Conservation (phyloP, 2,329 filamentous ascomycete genomes). For the Pseudogymnoascus sp. region DNA sequence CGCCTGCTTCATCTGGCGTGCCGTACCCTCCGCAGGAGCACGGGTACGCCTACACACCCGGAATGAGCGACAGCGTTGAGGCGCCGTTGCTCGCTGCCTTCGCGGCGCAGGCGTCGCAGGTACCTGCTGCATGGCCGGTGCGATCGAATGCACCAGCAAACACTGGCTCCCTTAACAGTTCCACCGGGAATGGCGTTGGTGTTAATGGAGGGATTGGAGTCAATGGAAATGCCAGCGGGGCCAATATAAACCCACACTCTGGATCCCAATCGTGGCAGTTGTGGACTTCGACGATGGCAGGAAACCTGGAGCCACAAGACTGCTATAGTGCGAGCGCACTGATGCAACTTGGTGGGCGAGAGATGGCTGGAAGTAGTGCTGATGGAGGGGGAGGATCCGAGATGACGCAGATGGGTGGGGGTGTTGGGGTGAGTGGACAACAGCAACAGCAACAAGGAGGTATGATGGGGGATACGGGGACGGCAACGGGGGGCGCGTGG, state of each 20-base stretch:
- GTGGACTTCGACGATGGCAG: slow-evolving; percentile 25
- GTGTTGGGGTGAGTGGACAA: background rate
- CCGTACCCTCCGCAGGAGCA: slow-evolving; percentile 21
- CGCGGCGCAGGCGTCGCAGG: slow-evolving; percentile 24
- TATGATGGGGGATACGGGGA: slow-evolving; percentile 8
- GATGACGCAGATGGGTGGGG: slow-evolving; percentile 7
- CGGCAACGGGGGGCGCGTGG: slow-evolving; percentile 15
- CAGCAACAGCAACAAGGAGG: background rate
- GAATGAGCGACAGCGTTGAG: slow-evolving; percentile 17
- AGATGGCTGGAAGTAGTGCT: slow-evolving; percentile 12
- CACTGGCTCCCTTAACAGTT: background rate
- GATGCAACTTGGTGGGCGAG: slow-evolving; percentile 25
- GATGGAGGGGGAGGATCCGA: slow-evolving; percentile 11
- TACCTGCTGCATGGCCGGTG: slow-evolving; percentile 25
- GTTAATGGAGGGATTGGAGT: background rate
- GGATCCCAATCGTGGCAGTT: slow-evolving; percentile 27
- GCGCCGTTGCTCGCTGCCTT: slow-evolving; percentile 23
- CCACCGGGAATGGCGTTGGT: background rate
- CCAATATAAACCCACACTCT: slow-evolving; percentile 11
- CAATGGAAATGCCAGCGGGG: background rate
- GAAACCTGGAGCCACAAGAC: slow-evolving; percentile 26
- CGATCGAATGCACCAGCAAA: slow-evolving; percentile 10
- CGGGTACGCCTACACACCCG: slow-evolving; percentile 16
- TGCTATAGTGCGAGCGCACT: slow-evolving; percentile 26
- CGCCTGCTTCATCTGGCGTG: slow-evolving; percentile 14